Evolutionary conservation across 495 filamentous ascomycete species (phyloP).

Genomic region (Lophium mytilinum): DNA sequence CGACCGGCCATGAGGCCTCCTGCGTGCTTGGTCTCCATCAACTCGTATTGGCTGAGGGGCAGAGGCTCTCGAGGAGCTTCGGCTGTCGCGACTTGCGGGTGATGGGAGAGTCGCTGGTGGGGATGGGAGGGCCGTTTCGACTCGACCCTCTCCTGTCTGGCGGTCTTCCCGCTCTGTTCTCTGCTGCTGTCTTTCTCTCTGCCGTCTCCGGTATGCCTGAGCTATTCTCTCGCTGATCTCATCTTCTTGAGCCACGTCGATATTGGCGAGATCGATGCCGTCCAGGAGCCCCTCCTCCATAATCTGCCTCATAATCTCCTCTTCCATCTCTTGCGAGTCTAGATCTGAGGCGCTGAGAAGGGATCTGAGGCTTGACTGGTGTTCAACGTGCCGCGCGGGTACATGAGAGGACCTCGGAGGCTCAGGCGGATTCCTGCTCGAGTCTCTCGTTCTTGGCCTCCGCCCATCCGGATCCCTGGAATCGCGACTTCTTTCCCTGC

Average conservation of each 20-base stretch:
- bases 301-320: conserved; percentile 83
- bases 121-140: background rate
- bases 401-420: conserved; percentile 16
- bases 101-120: background rate
- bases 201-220: conserved; percentile 70
- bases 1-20: conserved; percentile 17
- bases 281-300: conserved; percentile 80
- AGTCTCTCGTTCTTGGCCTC: conserved; percentile 7
- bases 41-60: conserved; percentile 5
- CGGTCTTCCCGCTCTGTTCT: conserved; percentile 27
- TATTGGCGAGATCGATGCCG: conserved; percentile 73
- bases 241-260: conserved; percentile 67
- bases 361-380: conserved; percentile 79
- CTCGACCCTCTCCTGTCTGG: conserved; percentile 34
- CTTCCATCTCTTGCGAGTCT: conserved; percentile 67
- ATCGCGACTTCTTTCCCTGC: conserved; percentile 30
- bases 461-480: conserved; percentile 10
- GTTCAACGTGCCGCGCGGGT: conserved; percentile 56
- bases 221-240: conserved; percentile 83
- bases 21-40: conserved; percentile 11
- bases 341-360: conserved; percentile 67
- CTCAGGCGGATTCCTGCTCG: conserved; percentile 2
- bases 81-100: background rate
- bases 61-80: conserved; percentile 8
- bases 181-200: conserved; percentile 43